Evolutionary conservation across 495 filamentous ascomycete species (phyloP), one percentile per base, ranked within the genome.

Genomic region (Astrothelium macrocarpum): DNA sequence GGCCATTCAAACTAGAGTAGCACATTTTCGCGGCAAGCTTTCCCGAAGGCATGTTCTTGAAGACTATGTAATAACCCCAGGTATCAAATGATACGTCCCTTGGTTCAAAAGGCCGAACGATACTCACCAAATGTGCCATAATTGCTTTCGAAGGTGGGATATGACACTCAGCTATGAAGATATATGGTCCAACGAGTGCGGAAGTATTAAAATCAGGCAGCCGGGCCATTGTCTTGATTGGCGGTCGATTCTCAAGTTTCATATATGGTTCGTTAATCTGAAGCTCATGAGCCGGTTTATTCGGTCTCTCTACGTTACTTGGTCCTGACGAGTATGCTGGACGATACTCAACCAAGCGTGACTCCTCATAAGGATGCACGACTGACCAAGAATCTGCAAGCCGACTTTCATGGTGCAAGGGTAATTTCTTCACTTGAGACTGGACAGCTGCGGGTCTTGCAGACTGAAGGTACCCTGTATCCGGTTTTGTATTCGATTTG

Each of bases 11-110:
- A 20, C 14, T 16, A 49, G 10, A 49, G n/a, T 20, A n/a, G 45
- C 45, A 49, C 45, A 49, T 49, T 16, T 49, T 12, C 5, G n/a
- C n/a, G 5, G 14, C 14, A 16, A 18, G 11, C 12, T 26, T 39
- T 7, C 66, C 64, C 26, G 32, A 10, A 9, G n/a, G 10, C 2
- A 43, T 43, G 32, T 71, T 56, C 18, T 61, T 31, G 29, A 66
- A 68, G 14, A 32, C 25, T 12, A 71, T 61, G 28, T 68, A 68
- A 29, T 63, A 71, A 11, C 68, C 68, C 11, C 2, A 46, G 1
- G 36, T 59, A 76, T 77, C 78, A 29, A 61, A 60, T 4, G 18
- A 29, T 2, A 62, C 31, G 5, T 39, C 31, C 5, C 31, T 34
- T 20, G 64, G 64, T 14, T 58, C 14, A 58, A 5, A 14, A 3